Base-by-base conservation (phyloP, 2,329 filamentous ascomycete species). In the Ophiostoma himal-ulmi region DNA sequence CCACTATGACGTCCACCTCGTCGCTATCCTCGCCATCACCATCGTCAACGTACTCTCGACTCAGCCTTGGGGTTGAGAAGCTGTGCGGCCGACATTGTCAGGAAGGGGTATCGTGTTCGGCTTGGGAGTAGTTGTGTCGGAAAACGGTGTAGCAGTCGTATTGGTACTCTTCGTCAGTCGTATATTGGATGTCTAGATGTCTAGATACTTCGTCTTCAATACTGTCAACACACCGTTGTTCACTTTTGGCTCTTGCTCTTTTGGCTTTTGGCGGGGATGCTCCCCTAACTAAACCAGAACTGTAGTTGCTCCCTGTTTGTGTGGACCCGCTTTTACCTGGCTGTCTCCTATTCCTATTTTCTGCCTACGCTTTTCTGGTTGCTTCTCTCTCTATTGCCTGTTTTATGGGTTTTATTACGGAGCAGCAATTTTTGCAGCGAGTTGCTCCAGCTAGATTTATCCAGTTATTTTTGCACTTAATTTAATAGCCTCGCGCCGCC, bases 61-160 rank as follows among this genome's bases (percentile, higher is more conserved):
- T 99, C 95, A 78, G 95, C 95, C 86, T 99, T 99, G 73, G 95
- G 95, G 82, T 99, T 99, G 75, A 99, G 90, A 78, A 99, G 89
- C 84, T 98, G 94, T 78, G 95, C 94, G 76, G 95, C 95, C 83
- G 94, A 98, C 95, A 98, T 98, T 73, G 75, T 77, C n/a, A 52
- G 48, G 68, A 26, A 67, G 34, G n/a, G 22, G 37, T 67, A 57
- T 67, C 52, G 57, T 39, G 14, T 67, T 60, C 30, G 41, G 37
- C 48, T 13, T 41, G 30, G 26, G 62, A n/a, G 20, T 30, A 14
- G 17, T 13, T 20, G 39, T 10, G 13, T n/a, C 26, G 64, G 60
- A 20, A 30, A 37, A 17, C 7, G 5, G 1, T n/a, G 66, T 62
- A 44, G 66, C 39, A 68, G 66, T 62, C 34, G 20, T 39, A 1